Conservation (phyloP, 2,329 filamentous ascomycete genomes). For the Aspergillus fijiensis region DNA sequence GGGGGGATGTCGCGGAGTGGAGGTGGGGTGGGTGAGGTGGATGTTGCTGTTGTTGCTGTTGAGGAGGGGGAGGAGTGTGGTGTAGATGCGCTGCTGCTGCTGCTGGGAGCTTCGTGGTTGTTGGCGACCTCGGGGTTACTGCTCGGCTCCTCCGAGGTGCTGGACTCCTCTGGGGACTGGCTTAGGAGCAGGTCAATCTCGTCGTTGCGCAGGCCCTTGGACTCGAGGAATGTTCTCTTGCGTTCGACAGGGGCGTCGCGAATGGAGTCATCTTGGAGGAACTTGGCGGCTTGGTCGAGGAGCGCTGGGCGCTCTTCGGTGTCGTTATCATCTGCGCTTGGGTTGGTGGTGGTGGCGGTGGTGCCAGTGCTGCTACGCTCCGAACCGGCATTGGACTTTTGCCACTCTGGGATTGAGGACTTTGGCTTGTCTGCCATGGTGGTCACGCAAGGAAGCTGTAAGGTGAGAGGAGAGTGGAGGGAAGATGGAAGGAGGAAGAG, state of each 20-base stretch:
- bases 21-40: slow-evolving; percentile 15
- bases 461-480: background rate
- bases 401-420: slow-evolving; percentile 43
- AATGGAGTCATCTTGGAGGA: slow-evolving; percentile 73
- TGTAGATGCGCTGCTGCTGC: background rate
- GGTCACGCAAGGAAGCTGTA: background rate
- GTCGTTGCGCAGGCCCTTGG: slow-evolving; percentile 67
- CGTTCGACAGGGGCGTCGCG: slow-evolving; percentile 66
- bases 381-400: slow-evolving; percentile 34
- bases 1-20: slow-evolving; percentile 52
- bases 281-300: slow-evolving; percentile 69
- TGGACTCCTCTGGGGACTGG: slow-evolving; percentile 18
- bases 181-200: slow-evolving; percentile 69
- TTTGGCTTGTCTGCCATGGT: slow-evolving; percentile 40
- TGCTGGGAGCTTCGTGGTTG: slow-evolving; percentile 7
- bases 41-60: slow-evolving; percentile 7
- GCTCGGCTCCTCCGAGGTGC: slow-evolving; percentile 28
- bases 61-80: slow-evolving; percentile 3
- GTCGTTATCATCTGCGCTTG: background rate
- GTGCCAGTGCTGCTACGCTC: slow-evolving; percentile 18
- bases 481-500: background rate
- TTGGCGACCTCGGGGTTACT: slow-evolving; percentile 17
- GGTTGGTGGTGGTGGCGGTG: slow-evolving; percentile 17
- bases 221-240: slow-evolving; percentile 73
- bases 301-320: slow-evolving; percentile 36